These are phyloP conservation scores for Apiospora saccharicola DNA, from an alignment of 2,329 filamentous ascomycete species.

Conservation along the genomic window DNA sequence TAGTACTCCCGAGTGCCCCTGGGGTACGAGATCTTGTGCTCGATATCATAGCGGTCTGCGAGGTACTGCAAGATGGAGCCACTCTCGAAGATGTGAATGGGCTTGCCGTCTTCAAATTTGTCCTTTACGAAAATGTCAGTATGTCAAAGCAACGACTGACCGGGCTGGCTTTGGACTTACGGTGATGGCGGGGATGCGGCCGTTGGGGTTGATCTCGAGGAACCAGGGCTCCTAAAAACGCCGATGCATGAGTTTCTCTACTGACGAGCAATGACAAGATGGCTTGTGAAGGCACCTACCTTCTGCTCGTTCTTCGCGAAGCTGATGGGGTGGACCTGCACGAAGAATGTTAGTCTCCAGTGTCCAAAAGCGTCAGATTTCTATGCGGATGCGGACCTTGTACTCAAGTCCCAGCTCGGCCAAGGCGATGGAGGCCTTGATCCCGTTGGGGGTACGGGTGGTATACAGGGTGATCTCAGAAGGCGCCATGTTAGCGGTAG, in stretches of 20 bases:
- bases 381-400: constrained; percentile 55
- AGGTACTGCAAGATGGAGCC: constrained; percentile 87
- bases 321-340: constrained; percentile 67
- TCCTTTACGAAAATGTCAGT: constrained; percentile 51
- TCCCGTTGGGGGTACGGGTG: constrained; percentile 82
- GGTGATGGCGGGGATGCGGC: constrained; percentile 88
- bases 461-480: constrained; percentile 84
- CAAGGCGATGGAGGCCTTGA: constrained; percentile 86
- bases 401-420: constrained; percentile 88
- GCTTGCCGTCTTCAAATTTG: constrained; percentile 70
- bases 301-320: constrained; percentile 81
- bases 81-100: constrained; percentile 81
- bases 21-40: constrained; percentile 84
- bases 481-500: constrained; percentile 41
- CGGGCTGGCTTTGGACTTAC: not conserved
- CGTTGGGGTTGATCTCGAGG: constrained; percentile 90
- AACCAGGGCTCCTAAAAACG: constrained; percentile 73
- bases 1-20: constrained; percentile 76
- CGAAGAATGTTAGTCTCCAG: constrained; percentile 11
- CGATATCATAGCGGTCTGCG: constrained; percentile 79
- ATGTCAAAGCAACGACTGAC: too few species aligned
- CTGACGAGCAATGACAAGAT: not conserved
- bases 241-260: not conserved
- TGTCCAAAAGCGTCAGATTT: not conserved
- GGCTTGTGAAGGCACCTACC: constrained; percentile 37